Evolutionary conservation across 345 rosid genomes (phyloP), one percentile per base, ranked within the genome.

Genomic region (Lepidium aucheri): DNA sequence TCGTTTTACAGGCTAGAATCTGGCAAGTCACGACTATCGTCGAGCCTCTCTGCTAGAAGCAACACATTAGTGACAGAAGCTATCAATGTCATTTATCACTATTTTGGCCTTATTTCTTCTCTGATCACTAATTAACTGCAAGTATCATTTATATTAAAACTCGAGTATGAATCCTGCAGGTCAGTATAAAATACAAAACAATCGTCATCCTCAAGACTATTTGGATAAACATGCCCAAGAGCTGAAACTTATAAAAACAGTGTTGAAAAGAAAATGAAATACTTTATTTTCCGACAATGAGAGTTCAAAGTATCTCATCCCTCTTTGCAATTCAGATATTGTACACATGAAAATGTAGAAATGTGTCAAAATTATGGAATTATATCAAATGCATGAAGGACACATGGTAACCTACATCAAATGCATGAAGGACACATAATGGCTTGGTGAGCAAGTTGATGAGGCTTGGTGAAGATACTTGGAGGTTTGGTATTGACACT

Each of bases 11-110:
- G 76, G 69, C 90, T 97, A 1, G 94, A 80, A 73, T 91, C 96
- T 45, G 79, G 79, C 62, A 95, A 68, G 65, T 89, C 95, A 42
- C 95, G 99, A 38, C 86, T 97, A 83, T 95, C 99, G 51, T 90
- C 99, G 60, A 90, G 83, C 39, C 97, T 97, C 75, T 88, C 99
- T 0, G 93, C 96, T 63, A 95, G 81, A 7, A 95, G 99, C 18
- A 95, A 85, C 42, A 97, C 99, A 49, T 95, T 97, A 34, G 97
- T 89, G 65, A 94, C 95, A 79, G 97, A 97, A 35, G 97, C 99
- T 76, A 94, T 85, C 96, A 91, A 74, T 34, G 99, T 94, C 80
- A 94, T 81, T 84, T 91, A n/a, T 94, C 90, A 94, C 97, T 97
- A 94, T 91, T 81, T 74, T 82, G 28, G 60, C 75, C 65, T 62